Evolutionary conservation across 768 basidiomycete species (phyloP).

Genomic region (Terana coerulea): DNA sequence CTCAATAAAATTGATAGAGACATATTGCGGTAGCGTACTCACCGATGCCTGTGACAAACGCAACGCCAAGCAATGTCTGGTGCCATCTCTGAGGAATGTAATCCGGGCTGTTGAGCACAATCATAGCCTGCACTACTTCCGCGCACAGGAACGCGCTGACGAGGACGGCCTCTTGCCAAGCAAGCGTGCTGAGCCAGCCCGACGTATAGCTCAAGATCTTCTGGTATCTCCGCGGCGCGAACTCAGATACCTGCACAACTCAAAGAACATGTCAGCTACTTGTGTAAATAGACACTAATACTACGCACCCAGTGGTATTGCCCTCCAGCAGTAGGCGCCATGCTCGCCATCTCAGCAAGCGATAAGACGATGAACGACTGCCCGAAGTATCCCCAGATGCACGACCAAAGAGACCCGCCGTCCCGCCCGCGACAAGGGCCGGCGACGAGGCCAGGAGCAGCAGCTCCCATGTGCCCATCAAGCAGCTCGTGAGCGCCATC

Average conservation of each 20-base stretch:
- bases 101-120: not conserved
- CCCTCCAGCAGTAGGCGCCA: slow-evolving; percentile 1
- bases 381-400: slow-evolving; percentile 1
- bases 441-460: not conserved
- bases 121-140: not conserved
- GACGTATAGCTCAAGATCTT: slow-evolving; percentile 3
- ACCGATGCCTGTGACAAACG: not conserved
- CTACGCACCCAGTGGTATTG: slow-evolving; percentile 2
- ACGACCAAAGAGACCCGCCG: slow-evolving; percentile 3
- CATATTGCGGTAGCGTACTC: not conserved
- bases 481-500: not conserved
- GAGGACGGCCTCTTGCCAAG: not conserved
- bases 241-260: not conserved
- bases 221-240: slow-evolving; percentile 1
- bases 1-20: not conserved
- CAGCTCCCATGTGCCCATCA: slow-evolving; percentile 5
- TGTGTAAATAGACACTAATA: not conserved
- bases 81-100: slow-evolving; percentile 3
- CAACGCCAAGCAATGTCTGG: not conserved
- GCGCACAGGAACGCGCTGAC: not conserved
- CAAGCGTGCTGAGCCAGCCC: slow-evolving; percentile 1
- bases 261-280: not conserved
- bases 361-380: slow-evolving; percentile 1
- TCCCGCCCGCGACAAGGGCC: slow-evolving; percentile 2
- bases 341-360: slow-evolving; percentile 2